phyloP scores from a whole-genome alignment of 1,284 basidiomycete genomes.

The Leccinum angustisporum region DNA sequence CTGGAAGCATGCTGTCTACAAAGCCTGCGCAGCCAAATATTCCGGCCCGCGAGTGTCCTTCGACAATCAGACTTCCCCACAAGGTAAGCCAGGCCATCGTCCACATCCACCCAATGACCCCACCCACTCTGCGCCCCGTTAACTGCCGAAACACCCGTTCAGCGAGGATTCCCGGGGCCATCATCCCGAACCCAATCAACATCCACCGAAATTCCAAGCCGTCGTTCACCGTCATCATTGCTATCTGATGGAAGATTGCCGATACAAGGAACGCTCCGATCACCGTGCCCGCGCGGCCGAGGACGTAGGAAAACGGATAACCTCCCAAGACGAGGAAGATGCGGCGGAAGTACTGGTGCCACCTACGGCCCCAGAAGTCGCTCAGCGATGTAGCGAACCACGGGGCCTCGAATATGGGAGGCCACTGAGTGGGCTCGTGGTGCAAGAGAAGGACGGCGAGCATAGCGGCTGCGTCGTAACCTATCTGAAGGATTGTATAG shows the following conservation, averaged over 20 bases:
- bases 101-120: slow-evolving; percentile 53
- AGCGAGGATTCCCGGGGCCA: slow-evolving; percentile 49
- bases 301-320: slow-evolving; percentile 31
- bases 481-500: slow-evolving; percentile 42
- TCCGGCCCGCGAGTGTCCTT: slow-evolving; percentile 32
- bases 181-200: slow-evolving; percentile 36
- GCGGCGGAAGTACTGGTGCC: slow-evolving; percentile 42
- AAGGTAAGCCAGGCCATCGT: slow-evolving; percentile 46
- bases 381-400: slow-evolving; percentile 39
- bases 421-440: slow-evolving; percentile 38
- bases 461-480: slow-evolving; percentile 40
- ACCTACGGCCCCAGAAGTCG: slow-evolving; percentile 45
- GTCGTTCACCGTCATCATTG: slow-evolving; percentile 52
- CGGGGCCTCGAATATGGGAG: slow-evolving; percentile 39
- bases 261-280: slow-evolving; percentile 58
- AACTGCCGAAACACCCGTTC: slow-evolving; percentile 46
- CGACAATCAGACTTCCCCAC: slow-evolving; percentile 48
- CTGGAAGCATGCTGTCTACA: slow-evolving; percentile 5
- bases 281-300: slow-evolving; percentile 47
- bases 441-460: slow-evolving; percentile 40
- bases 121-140: slow-evolving; percentile 44
- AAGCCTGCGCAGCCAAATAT: neutral
- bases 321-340: slow-evolving; percentile 26
- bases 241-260: slow-evolving; percentile 55
- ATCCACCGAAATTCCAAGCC: slow-evolving; percentile 44